Base-by-base conservation (phyloP, 371 early-diverging fungal species). In the Rhizopus stolonifer region DNA sequence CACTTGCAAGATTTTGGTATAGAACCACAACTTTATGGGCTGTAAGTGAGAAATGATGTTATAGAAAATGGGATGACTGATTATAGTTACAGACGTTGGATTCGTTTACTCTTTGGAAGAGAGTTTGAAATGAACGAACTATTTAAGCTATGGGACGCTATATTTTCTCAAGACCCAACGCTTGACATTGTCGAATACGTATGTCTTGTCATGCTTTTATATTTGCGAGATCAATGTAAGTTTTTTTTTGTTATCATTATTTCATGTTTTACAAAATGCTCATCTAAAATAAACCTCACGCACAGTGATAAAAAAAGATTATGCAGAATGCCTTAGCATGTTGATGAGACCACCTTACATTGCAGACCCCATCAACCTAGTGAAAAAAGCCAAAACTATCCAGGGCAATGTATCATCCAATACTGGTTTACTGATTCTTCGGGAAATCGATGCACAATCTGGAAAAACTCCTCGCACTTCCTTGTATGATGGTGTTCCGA, bases 21-120 rank as follows among this genome's bases (percentile, higher is more conserved):
- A 26, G 94, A 96, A 55, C 96, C 96, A 2, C 96, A 96, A 63
- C 80, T 96, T 10, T 96, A 89, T 69, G 95, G 92, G 38, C 80
- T 96, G 87, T 86, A 85, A 64, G 87, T 66, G 2, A 19, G 8
- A 7, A 42, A 42, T n/a, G n/a, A n/a, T n/a, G n/a, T n/a, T n/a
- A n/a, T n/a, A n/a, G n/a, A n/a, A n/a, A n/a, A n/a, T n/a, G n/a
- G n/a, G n/a, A n/a, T n/a, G n/a, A n/a, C n/a, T n/a, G n/a, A n/a
- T n/a, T n/a, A n/a, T n/a, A n/a, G n/a, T n/a, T 24, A 25, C 63
- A 90, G 91, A 49, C 89, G 95, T 14, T 96, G 96, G 96, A 73
- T 93, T 38, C 84, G 96, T n/a, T 71, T 96, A 29, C 78, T 96
- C 9, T 96, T 94, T 78, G 88, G 92, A 22, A 77, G 96, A 33